Evolutionary conservation across 192 early-diverging fungal species (phyloP), one percentile per base, ranked within the genome.

Genomic region (Backusella tarrabulga): DNA sequence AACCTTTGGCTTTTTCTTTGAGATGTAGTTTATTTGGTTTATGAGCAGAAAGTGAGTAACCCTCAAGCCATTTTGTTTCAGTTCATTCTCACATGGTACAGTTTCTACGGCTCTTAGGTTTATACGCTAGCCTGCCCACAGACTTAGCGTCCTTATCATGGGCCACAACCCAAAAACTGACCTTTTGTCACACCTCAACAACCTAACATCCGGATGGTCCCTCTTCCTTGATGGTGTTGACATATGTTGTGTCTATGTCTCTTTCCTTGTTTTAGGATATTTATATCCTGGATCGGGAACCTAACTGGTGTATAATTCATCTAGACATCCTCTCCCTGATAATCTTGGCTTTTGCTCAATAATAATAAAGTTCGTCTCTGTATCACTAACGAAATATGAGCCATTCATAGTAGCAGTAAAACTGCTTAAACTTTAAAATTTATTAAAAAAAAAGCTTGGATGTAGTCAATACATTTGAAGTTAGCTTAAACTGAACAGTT

Each of bases 51-150:
- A 63, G 12, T 63, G 56, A 63, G 56, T 63, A 63, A 63, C 56
- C 56, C 56, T 26, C n/a, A 63, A 29, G 56, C 56, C 56, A 63
- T 63, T 50, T n/a, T 63, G 56, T 63, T 63, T 63, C 56, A 63
- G 56, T 8, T 26, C 3, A 63, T 29, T 63, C 52, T 54, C 56
- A 63, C 56, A 63, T 63, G 56, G 11, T 29, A 63, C 56, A 63
- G 26, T 63, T 29, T 32, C 2, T 11, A 63, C 0, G 21, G 9
- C 26, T 32, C 32, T 8, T 60, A 60, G 9, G 5, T 63, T 63
- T 21, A 63, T 40, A n/a, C n/a, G 7, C 52, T 54, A 63, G 56
- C 19, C 56, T 63, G 9, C 56, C 56, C 56, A 63, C 56, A 63
- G 56, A 63, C 56, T 32, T 63, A 29, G 26, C 56, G 56, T 12